Conservation (phyloP, 2,329 filamentous ascomycete genomes). For the Pestalotiopsis sp. region DNA sequence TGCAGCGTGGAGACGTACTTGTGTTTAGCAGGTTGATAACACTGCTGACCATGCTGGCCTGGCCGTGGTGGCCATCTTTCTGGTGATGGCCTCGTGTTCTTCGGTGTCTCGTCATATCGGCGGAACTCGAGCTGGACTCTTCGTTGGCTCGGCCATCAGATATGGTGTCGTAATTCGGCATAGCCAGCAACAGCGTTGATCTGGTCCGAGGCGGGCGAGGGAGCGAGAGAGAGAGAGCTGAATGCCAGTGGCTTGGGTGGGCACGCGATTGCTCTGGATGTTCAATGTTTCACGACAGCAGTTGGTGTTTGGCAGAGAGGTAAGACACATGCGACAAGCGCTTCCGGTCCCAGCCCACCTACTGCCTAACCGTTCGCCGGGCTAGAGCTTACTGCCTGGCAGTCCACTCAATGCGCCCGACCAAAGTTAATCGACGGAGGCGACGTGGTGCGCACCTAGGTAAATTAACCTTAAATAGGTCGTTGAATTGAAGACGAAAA, state of each 20-base stretch:
- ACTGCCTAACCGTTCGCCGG: not conserved
- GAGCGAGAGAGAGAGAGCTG: not conserved
- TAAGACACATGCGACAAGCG: not conserved
- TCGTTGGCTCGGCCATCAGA: slow-evolving; percentile 47
- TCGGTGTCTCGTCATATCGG: slow-evolving; percentile 58
- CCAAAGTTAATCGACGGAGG: not conserved
- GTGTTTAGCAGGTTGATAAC: slow-evolving; percentile 96
- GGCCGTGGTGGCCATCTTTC: slow-evolving; percentile 69
- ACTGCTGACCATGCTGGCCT: slow-evolving; percentile 88
- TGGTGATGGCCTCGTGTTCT: slow-evolving; percentile 59
- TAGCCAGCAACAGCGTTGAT: slow-evolving; percentile 34
- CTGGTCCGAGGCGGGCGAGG: not conserved
- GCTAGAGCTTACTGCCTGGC: not conserved
- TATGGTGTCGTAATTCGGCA: slow-evolving; percentile 59
- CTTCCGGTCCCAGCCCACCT: not conserved
- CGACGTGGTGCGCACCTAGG: not conserved
- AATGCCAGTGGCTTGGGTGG: not conserved
- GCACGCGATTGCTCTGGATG: not conserved
- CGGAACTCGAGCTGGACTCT: slow-evolving; percentile 34
- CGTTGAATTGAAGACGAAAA: not conserved
- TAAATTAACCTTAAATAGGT: not conserved
- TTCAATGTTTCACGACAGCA: slow-evolving; percentile 1
- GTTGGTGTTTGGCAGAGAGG: not conserved
- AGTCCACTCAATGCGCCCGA: not conserved
- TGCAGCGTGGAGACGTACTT: slow-evolving; percentile 57